Conservation (phyloP, 805 yeast species). For the Cephaloascus albidus region DNA sequence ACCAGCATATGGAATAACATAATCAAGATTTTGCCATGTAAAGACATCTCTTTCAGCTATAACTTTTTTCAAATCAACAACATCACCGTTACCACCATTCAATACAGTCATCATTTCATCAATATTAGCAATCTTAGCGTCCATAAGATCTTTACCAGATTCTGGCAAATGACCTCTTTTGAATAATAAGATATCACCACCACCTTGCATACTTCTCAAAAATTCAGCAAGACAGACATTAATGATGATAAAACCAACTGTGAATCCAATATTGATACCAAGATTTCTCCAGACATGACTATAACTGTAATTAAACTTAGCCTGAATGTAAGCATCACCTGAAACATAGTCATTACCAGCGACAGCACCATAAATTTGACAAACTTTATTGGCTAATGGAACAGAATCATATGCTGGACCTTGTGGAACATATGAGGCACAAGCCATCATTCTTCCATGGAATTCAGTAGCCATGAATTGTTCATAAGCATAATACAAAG, state of each 20-base stretch:
- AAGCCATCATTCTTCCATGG: constrained; percentile 42
- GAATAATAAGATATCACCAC: constrained; percentile 21
- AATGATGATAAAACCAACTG: constrained; percentile 24
- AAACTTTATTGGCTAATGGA: constrained; percentile 31
- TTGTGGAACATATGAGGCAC: constrained; percentile 49
- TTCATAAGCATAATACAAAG: constrained; percentile 52
- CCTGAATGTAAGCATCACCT: constrained; percentile 50
- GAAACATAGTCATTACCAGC: constrained; percentile 43
- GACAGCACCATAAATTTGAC: constrained; percentile 50
- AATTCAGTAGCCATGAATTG: constrained; percentile 59
- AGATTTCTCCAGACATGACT: constrained; percentile 74
- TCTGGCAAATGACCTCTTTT: constrained; percentile 15
- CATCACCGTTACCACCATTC: too few relatives aligned
- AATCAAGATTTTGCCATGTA: constrained; percentile 25
- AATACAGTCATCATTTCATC: too few relatives aligned
- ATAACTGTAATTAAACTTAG: constrained; percentile 40
- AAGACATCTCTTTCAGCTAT: constrained; percentile 11
- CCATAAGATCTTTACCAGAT: too few relatives aligned
- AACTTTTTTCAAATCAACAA: constrained; percentile 7
- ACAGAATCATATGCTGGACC: constrained; percentile 43
- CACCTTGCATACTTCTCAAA: constrained; percentile 17
- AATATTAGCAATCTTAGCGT: too few relatives aligned
- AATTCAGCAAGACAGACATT: constrained; percentile 15
- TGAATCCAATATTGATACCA: constrained; percentile 53
- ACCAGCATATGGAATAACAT: constrained; percentile 23